Evolutionary conservation across 2,329 filamentous ascomycete species (phyloP).

Genomic region (Polytolypa hystricis): DNA sequence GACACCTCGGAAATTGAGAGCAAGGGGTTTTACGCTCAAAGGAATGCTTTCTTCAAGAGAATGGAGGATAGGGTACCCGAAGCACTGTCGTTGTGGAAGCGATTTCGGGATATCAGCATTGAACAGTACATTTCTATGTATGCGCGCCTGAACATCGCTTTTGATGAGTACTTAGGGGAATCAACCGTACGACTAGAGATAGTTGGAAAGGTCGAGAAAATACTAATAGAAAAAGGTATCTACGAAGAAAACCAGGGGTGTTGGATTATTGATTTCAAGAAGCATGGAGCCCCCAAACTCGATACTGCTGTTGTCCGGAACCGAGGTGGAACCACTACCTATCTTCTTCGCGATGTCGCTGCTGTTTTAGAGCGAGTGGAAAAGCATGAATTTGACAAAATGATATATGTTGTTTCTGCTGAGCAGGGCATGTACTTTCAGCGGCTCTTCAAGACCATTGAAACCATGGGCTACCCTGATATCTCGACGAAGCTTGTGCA

Average conservation of each 20-base stretch:
- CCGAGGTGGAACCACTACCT: constrained; percentile 63
- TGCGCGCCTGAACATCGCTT: constrained; percentile 57
- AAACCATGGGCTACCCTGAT: constrained; percentile 58
- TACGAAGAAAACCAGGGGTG: constrained; percentile 62
- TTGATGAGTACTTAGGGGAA: constrained; percentile 63
- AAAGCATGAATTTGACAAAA: constrained; percentile 57
- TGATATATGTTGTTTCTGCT: constrained; percentile 68
- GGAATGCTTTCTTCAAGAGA: constrained; percentile 49
- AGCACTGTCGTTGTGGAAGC: constrained; percentile 52
- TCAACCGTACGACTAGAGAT: constrained; percentile 57
- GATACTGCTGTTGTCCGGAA: constrained; percentile 62
- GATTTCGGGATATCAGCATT: constrained; percentile 58
- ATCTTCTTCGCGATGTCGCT: constrained; percentile 67
- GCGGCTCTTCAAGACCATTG: constrained; percentile 66
- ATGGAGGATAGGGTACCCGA: constrained; percentile 57
- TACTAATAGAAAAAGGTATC: constrained; percentile 53
- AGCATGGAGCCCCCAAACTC: constrained; percentile 56
- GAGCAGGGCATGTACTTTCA: constrained; percentile 63
- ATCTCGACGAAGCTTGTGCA: constrained; percentile 59
- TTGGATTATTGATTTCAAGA: constrained; percentile 59
- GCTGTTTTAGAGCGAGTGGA: constrained; percentile 57
- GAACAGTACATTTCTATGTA: constrained; percentile 57
- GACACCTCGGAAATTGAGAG: constrained; percentile 33
- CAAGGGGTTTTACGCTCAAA: constrained; percentile 36
- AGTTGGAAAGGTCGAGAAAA: constrained; percentile 53